Evolutionary conservation across 805 yeast genomes (phyloP), one percentile per base, ranked within the genome.

Genomic region (Suhomyces tanzawaensis): DNA sequence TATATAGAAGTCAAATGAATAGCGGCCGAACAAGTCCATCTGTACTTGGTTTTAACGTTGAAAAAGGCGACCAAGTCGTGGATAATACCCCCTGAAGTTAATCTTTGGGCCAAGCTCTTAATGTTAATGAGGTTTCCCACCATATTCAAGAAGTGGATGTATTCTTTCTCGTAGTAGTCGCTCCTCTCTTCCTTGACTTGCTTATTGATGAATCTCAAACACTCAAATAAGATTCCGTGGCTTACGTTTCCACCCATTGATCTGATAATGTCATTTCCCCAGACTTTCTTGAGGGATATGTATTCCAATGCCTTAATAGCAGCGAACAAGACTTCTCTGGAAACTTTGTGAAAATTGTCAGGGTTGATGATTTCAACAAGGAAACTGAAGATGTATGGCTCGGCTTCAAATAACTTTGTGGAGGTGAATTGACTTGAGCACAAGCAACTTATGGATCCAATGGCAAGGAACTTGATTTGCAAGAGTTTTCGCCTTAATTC

Each of bases 221-320:
- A 74, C 52, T 85, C 89, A 63, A 84, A 85, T 27, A 90, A 53
- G 9, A 80, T 62, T 1, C 97, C 97, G 59, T 90, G 96, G 43
- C 81, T 79, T 27, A 90, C 88, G 55, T 87, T 87, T 7, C 93
- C 96, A 15, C 93, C 87, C 46, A 89, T 58, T 9, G 85, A 80
- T 41, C 88, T 72, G 37, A 89, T 70, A 16, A 90, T 71, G 47
- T 89, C 96, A 34, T 82, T 71, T 13, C 90, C 82, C 77, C 89
- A 83, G 3, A 73, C 72, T 32, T 79, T 78, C 51, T 79, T 80
- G 15, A 74, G 66, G 1, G 95, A 74, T 22, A 87, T 77, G 44
- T 81, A 76, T 44, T 84, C 85, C 36, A 90, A 66, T 0, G 90
- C 76, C 42, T 79, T 76, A 34, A 81, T 57, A 1, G 91, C 85